Percentiles rank a stretch among this genome's conserved stretches.
These are phyloP conservation scores for Ascochyta koolunga DNA, from an alignment of 2,329 filamentous ascomycete species.

Conservation along the genomic window DNA sequence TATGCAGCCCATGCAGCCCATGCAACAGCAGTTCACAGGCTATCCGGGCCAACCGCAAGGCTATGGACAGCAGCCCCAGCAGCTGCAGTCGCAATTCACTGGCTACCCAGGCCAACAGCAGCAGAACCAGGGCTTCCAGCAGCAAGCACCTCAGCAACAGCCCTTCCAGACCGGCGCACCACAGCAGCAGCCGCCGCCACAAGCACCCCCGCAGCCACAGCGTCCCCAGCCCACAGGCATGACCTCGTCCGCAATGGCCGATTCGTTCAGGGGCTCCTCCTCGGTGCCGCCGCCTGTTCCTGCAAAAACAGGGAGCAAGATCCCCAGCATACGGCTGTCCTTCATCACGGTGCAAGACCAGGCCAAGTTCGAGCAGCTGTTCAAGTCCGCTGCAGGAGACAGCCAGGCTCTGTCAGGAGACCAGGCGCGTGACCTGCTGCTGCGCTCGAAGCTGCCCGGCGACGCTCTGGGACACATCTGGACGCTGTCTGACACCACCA, in stretches of 20 bases:
- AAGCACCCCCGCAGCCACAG: slow-evolving; percentile 55
- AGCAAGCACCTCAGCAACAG: slow-evolving; percentile 59
- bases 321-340: slow-evolving; percentile 90
- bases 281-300: slow-evolving; percentile 65
- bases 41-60: slow-evolving; percentile 51
- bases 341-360: slow-evolving; percentile 97
- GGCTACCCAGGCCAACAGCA: slow-evolving; percentile 55
- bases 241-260: slow-evolving; percentile 68
- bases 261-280: slow-evolving; percentile 60
- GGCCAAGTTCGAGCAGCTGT: slow-evolving; percentile 94
- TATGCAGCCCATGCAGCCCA: slow-evolving; percentile 58
- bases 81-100: slow-evolving; percentile 53
- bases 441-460: slow-evolving; percentile 87
- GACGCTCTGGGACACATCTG: slow-evolving; percentile 91
- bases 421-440: slow-evolving; percentile 84
- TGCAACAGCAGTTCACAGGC: slow-evolving; percentile 57
- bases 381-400: slow-evolving; percentile 91
- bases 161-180: slow-evolving; percentile 50
- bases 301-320: slow-evolving; percentile 71
- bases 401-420: slow-evolving; percentile 86
- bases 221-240: slow-evolving; percentile 63
- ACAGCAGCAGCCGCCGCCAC: slow-evolving; percentile 64
- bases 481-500: slow-evolving; percentile 93
- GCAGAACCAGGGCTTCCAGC: slow-evolving; percentile 50
- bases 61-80: slow-evolving; percentile 45